Evolutionary conservation across 2,329 filamentous ascomycete species (phyloP), one percentile per base, ranked within the genome.

Genomic region (Sporothrix dimorphospora): DNA sequence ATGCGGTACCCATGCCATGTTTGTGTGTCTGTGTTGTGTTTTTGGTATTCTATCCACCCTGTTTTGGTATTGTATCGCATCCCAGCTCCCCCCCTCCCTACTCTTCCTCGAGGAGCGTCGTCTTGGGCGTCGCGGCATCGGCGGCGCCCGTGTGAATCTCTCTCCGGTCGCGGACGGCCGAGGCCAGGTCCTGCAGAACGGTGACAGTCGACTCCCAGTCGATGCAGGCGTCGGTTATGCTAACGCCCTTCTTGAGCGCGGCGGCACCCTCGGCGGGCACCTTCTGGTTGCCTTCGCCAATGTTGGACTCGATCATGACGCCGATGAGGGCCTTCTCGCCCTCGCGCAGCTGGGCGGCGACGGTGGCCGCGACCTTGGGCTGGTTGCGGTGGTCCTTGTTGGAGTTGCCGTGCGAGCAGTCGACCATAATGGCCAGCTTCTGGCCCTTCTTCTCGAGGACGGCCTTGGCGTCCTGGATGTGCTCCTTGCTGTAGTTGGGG

Each of bases 221-320:
- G 80, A 99, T 97, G 84, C 95, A 99, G 71, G 94, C 95, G 81
- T 98, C 94, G 0, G 94, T 98, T 83, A 98, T 98, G 82, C 92
- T 95, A 78, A 98, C 92, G 76, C 94, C 94, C 83, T 93, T 94
- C 86, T 94, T 93, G 69, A 98, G 86, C 8, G 83, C 92, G 0
- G 89, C 81, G 8, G 92, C 92, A 9, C 94, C 95, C 82, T 97
- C 93, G 0, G 90, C 81, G 0, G 94, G 94, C 0, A 97, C 93
- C 85, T 97, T 97, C 80, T 94, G 92, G 86, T 91, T 93, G 76
- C 89, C 88, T 84, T 97, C 96, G 82, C 95, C 90, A 86, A 98
- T 95, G 84, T 98, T 95, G 79, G 94, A 97, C 86, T 99, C 95
- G 78, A 99, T 97, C 95, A 99, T 99, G 79, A 98, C 94, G 80